These are phyloP conservation scores for Samsoniella hepiali DNA, from an alignment of 2,329 filamentous ascomycete species.

Conservation along the genomic window DNA sequence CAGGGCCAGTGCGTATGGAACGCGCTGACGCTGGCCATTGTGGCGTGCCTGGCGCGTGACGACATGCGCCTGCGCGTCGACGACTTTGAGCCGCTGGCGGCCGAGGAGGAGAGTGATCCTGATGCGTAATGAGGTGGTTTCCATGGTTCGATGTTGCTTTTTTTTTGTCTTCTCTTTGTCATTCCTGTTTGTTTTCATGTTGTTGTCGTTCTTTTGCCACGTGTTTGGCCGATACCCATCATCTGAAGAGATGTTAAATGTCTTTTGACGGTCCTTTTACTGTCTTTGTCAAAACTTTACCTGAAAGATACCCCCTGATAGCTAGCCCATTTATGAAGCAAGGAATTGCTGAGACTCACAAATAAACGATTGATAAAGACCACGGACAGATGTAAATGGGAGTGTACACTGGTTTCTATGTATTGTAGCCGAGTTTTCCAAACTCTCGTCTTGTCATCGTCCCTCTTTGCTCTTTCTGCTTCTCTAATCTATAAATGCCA, in stretches of 20 bases:
- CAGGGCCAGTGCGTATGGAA: conserved; percentile 43
- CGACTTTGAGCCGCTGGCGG: conserved; percentile 35
- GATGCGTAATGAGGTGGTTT: conserved; percentile 29
- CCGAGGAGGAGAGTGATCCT: conserved; percentile 36
- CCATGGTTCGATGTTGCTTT: background rate
- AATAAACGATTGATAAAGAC: background rate
- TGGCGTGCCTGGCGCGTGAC: conserved; percentile 40
- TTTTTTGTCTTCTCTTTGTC: background rate
- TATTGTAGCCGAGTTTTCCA: conserved; percentile 8
- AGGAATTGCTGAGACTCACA: background rate
- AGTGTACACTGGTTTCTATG: conserved; percentile 2
- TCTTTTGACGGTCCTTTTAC: background rate
- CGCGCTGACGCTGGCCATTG: conserved; percentile 40
- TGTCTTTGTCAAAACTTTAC: background rate
- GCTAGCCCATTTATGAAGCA: background rate
- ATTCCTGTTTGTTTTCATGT: background rate
- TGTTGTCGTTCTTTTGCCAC: background rate
- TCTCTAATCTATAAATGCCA: background rate
- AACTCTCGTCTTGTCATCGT: background rate
- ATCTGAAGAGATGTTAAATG: background rate
- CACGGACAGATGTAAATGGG: background rate
- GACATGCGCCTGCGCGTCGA: conserved; percentile 33
- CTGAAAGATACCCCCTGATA: conserved; percentile 2
- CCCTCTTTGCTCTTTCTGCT: background rate
- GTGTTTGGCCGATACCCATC: background rate